A percentile compares a stretch with the other conserved stretches of the same genome.
These are phyloP conservation scores for Candida golubevii DNA, from an alignment of 805 yeast species.

Conservation along the genomic window DNA sequence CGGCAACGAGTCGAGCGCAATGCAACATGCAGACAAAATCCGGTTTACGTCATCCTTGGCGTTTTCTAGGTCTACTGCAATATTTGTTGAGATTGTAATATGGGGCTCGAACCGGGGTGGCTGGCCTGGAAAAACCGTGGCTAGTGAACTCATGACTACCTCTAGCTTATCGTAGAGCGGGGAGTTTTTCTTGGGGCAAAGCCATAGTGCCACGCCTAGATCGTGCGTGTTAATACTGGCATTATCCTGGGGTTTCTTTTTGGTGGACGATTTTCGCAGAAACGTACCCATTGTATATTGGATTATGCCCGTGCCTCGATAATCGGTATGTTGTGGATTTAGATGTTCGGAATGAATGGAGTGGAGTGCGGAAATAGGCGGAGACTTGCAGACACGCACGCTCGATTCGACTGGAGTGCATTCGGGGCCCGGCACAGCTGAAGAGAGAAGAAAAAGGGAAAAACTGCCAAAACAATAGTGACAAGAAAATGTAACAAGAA, in stretches of 20 bases:
- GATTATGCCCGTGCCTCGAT: not conserved
- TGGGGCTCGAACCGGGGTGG: slow-evolving; percentile 73
- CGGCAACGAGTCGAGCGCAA: slow-evolving; percentile 46
- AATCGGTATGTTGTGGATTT: too few species aligned
- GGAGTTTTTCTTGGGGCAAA: slow-evolving; percentile 58
- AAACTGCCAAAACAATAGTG: too few species aligned
- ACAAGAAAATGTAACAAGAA: too few species aligned
- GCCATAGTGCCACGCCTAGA: slow-evolving; percentile 64
- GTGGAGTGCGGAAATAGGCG: too few species aligned
- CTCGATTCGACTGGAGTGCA: too few species aligned
- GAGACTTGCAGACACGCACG: too few species aligned
- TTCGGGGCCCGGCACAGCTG: too few species aligned
- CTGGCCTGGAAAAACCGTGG: slow-evolving; percentile 64
- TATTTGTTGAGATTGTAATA: slow-evolving; percentile 65
- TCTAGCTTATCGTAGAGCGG: slow-evolving; percentile 52
- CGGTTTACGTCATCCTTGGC: slow-evolving; percentile 52
- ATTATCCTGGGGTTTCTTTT: not conserved
- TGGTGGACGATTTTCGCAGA: not conserved
- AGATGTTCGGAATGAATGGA: too few species aligned
- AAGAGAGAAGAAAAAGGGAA: too few species aligned
- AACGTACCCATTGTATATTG: slow-evolving; percentile 11
- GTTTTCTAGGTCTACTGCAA: slow-evolving; percentile 39
- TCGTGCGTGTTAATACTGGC: slow-evolving; percentile 9
- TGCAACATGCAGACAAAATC: slow-evolving; percentile 53
- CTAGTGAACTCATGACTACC: slow-evolving; percentile 59